Evolutionary conservation across 805 yeast species (phyloP), one percentile per base, ranked within the genome.

Genomic region (Zygosaccharomyces lentus): DNA sequence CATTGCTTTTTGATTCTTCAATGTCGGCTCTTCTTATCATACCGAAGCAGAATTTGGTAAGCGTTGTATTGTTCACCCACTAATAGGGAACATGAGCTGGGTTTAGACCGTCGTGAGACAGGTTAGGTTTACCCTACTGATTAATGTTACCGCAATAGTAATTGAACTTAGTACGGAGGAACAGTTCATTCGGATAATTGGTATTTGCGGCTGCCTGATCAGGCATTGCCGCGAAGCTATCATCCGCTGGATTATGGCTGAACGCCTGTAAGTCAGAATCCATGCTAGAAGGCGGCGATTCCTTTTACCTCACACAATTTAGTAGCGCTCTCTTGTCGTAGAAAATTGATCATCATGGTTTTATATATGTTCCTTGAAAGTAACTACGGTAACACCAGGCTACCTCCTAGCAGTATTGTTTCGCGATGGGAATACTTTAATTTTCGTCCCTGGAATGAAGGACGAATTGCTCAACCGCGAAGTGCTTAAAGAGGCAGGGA

Each of bases 251-350:
- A 70, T 69, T 61, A 69, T 64, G 72, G 72, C 72, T 69, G 73
- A 69, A 68, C 72, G 73, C 72, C 71, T 69, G 72, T 67, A 67
- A 55, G 71, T 65, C 72, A 80, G 80, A 52, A 77, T 78, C 71
- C 74, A 76, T 51, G 81, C 82, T 55, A 69, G 71, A 58, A 68
- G 52, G 71, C 70, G 72, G 66, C 61, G 70, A 69, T 66, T 63
- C 53, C 59, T 53, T 66, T 60, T 34, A 61, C 70, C 70, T 61
- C 68, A 69, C 69, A 65, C 69, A 65, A 63, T 62, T 58, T 65
- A 65, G 70, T n/a, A n/a, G n/a, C n/a, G n/a, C n/a, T n/a, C n/a
- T n/a, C n/a, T n/a, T n/a, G n/a, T n/a, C n/a, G n/a, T n/a, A n/a
- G n/a, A n/a, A n/a, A n/a, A n/a, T n/a, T n/a, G n/a, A n/a, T n/a